Base-by-base conservation (phyloP, 2,329 filamentous ascomycete genomes). In the Pseudohalonectria lignicola region DNA sequence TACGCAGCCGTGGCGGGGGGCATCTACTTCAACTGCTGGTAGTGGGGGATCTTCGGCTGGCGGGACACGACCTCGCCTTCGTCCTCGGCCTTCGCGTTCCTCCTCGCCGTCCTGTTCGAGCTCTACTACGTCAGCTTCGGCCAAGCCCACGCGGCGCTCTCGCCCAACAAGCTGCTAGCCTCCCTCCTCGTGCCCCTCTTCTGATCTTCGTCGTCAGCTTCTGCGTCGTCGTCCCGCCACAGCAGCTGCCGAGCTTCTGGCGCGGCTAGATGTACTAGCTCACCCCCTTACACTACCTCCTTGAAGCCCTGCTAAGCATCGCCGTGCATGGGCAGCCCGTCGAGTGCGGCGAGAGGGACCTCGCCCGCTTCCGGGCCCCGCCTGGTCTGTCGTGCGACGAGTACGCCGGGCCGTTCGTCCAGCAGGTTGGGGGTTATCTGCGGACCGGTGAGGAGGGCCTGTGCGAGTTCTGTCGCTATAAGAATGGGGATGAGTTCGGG, bases 261-360 rank as follows among this genome's bases (percentile, higher is more conserved):
- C 92, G 83, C 82, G 72, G 79, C 25, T 92, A 84, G 85, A 67
- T 92, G 7, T 88, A 88, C 63, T 67, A 90, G 56, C 75, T 93
- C 13, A 79, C 87, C 52, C 86, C 86, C 3, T 86, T 92, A 57
- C 93, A 84, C 0, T 76, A 84, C 6, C 74, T 93, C 21, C 85
- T 93, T 49, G 69, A 80, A 35, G 84, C 84, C 40, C 86, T 87
- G 67, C 74, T 88, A 13, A 79, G 82, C 3, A 88, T 84, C 0
- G 84, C 84, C 44, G 69, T 92, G 5, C 79, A 88, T 49, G 72
- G 65, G 2, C 65, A 74, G 6, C 52, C 63, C 0, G 84, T 93
- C 1, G 51, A 56, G 4, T 93, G 86, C 58, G 62, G 53, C 2
- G 26, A 63, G 1, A 25, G 41, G 3, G 86, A 93, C 56, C 66